Evolutionary conservation across 2,329 filamentous ascomycete species (phyloP).

Genomic region (Phaeosphaeriaceae sp.): DNA sequence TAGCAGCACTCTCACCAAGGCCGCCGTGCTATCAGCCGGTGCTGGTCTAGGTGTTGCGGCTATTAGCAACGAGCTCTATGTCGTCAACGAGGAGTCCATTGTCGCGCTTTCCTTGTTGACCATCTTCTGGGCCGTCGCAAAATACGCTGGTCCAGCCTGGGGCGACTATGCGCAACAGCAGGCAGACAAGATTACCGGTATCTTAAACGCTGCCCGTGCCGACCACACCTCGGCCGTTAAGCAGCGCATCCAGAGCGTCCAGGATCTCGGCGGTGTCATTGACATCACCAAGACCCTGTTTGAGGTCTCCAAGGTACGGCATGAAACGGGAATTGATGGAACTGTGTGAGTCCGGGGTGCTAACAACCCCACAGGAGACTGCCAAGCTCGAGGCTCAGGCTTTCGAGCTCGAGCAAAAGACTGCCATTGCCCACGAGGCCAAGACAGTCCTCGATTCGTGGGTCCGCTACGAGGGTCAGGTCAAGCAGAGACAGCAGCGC

Average conservation of each 20-base stretch:
- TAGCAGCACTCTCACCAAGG: constrained; percentile 92
- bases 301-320: constrained; percentile 90
- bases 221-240: constrained; percentile 97
- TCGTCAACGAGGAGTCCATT: constrained; percentile 98
- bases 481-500: constrained; percentile 98
- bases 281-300: constrained; percentile 97
- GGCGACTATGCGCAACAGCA: constrained; percentile 89
- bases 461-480: constrained; percentile 98
- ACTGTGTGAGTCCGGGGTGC: constrained; percentile 5
- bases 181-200: constrained; percentile 89
- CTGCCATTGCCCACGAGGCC: constrained; percentile 87
- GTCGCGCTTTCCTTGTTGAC: constrained; percentile 90
- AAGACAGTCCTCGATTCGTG: constrained; percentile 96
- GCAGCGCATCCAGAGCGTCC: constrained; percentile 89
- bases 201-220: constrained; percentile 90
- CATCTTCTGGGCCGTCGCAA: constrained; percentile 90
- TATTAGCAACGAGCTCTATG: constrained; percentile 99
- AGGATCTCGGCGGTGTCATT: constrained; percentile 93
- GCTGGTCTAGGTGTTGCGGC: constrained; percentile 91
- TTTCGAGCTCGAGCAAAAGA: constrained; percentile 96
- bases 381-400: constrained; percentile 94
- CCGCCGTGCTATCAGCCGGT: constrained; percentile 91
- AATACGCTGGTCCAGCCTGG: constrained; percentile 93
- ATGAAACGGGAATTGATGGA: constrained; percentile 6
- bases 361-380: constrained; percentile 73